Percentiles rank a stretch among this genome's conserved stretches.
phyloP scores from a whole-genome alignment of 805 yeast genomes.

The Candida suzukii region DNA sequence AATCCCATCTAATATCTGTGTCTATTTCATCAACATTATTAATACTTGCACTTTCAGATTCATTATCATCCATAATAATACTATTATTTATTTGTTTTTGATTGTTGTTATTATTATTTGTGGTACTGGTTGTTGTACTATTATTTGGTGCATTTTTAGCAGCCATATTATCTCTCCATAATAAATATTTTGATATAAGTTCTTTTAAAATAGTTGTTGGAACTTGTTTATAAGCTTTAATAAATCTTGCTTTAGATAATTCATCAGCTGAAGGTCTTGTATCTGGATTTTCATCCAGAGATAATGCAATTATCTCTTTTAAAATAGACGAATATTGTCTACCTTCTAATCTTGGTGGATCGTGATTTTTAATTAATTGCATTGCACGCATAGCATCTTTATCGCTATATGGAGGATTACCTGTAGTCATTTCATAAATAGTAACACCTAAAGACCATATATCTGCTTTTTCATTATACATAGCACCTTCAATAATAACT shows the following conservation, averaged over 20 bases:
- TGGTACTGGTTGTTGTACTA: slow-evolving; percentile 7
- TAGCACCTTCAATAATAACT: slow-evolving; percentile 85
- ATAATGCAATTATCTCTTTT: slow-evolving; percentile 84
- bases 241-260: slow-evolving; percentile 64
- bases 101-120: slow-evolving; percentile 46
- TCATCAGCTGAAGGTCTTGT: slow-evolving; percentile 88
- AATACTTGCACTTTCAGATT: slow-evolving; percentile 7
- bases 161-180: slow-evolving; percentile 59
- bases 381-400: slow-evolving; percentile 92
- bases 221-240: slow-evolving; percentile 51
- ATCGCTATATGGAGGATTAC: slow-evolving; percentile 96
- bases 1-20: slow-evolving; percentile 75
- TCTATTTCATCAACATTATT: slow-evolving; percentile 19
- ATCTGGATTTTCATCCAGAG: slow-evolving; percentile 89
- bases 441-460: slow-evolving; percentile 98
- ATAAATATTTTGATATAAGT: slow-evolving; percentile 60
- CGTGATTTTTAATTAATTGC: slow-evolving; percentile 86
- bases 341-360: slow-evolving; percentile 94
- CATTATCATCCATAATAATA: slow-evolving; percentile 39
- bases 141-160: no score
- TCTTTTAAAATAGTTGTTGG: slow-evolving; percentile 64
- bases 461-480: slow-evolving; percentile 87
- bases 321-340: slow-evolving; percentile 66
- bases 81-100: no score
- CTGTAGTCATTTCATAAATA: slow-evolving; percentile 88